Evolutionary conservation across 2,329 filamentous ascomycete genomes (phyloP), one percentile per base, ranked within the genome.

Genomic region (Xylariaceae sp.): DNA sequence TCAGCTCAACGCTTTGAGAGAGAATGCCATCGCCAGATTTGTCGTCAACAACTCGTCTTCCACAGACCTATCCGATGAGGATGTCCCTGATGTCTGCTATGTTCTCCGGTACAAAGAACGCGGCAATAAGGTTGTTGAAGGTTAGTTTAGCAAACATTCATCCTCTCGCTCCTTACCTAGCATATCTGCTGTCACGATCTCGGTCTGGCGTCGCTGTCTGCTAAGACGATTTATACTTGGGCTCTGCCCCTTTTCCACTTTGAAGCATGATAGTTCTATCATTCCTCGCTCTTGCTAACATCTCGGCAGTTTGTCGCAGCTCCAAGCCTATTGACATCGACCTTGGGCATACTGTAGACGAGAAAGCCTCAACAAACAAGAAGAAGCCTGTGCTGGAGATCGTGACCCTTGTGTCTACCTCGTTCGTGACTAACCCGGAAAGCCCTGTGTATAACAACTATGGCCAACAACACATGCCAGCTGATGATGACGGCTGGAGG

Each of bases 331-430:
- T 79, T 59, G 69, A 74, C 19, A 60, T 74, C 16, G 63, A 75
- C 3, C 65, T 71, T 4, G 67, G 70, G 31, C 66, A 68, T 3
- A 56, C 66, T 24, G 62, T 66, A n/a, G 67, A 66, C 0, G 57
- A 68, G 9, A 49, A 61, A 12, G 5, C 34, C 9, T 29, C 55
- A 17, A 49, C 39, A 4, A 37, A 16, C n/a, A 51, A 48, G 41
- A 65, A 64, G 9, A 70, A 72, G 51, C 73, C 77, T 1, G 68
- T 79, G 11, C 66, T 80, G n/a, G 77, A 80, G 61, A 77, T 80
- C 47, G 58, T 78, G 23, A 79, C 77, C 7, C 71, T 71, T 17
- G 69, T 79, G 31, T 73, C 71, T 36, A 65, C 64, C 11, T 51
- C 56, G 2, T 12, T 65, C 14, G 41, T 64, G 1, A 41, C 24